Percentiles rank a stretch among this genome's conserved stretches.
Evolutionary conservation across 2,329 filamentous ascomycete genomes (phyloP).

Genomic region (Fragosphaeria purpurea): DNA sequence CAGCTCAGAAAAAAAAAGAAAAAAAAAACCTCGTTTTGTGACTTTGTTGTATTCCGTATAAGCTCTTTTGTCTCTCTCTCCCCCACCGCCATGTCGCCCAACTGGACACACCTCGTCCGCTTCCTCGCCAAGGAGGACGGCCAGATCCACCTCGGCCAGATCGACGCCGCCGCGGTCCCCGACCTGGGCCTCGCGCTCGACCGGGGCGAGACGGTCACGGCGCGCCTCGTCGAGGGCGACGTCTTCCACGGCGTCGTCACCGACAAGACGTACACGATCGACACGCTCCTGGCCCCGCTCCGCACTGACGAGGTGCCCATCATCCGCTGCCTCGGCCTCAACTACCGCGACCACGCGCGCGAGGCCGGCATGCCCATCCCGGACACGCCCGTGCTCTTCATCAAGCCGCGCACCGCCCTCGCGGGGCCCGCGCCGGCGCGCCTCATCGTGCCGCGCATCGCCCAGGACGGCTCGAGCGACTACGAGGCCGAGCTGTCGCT

Average conservation of each 20-base stretch:
- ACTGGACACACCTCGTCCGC: slow-evolving; percentile 30
- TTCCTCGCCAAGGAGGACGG: slow-evolving; percentile 32
- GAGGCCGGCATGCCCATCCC: slow-evolving; percentile 28
- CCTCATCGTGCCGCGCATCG: slow-evolving; percentile 21
- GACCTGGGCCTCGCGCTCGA: slow-evolving; percentile 26
- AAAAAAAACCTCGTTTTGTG: too few relatives aligned
- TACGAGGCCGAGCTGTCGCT: slow-evolving; percentile 30
- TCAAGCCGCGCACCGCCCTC: slow-evolving; percentile 27
- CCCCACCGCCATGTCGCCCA: slow-evolving; percentile 5
- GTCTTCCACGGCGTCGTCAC: slow-evolving; percentile 26
- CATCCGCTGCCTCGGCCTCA: slow-evolving; percentile 36
- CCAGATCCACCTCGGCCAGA: slow-evolving; percentile 28
- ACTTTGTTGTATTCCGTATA: too few relatives aligned
- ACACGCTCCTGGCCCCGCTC: slow-evolving; percentile 24
- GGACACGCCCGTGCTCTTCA: slow-evolving; percentile 25
- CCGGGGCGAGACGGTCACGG: slow-evolving; percentile 23
- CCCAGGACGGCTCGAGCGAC: slow-evolving; percentile 26
- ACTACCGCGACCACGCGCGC: slow-evolving; percentile 30
- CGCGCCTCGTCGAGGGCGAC: slow-evolving; percentile 23
- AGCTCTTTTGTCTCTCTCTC: background rate
- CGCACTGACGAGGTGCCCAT: slow-evolving; percentile 24
- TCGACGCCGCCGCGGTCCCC: slow-evolving; percentile 21
- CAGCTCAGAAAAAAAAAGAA: too few relatives aligned
- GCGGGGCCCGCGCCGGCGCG: slow-evolving; percentile 21
- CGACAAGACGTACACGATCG: slow-evolving; percentile 16